Evolutionary conservation across 495 filamentous ascomycete genomes (phyloP).

Genomic region (Geoglossum glabrum): DNA sequence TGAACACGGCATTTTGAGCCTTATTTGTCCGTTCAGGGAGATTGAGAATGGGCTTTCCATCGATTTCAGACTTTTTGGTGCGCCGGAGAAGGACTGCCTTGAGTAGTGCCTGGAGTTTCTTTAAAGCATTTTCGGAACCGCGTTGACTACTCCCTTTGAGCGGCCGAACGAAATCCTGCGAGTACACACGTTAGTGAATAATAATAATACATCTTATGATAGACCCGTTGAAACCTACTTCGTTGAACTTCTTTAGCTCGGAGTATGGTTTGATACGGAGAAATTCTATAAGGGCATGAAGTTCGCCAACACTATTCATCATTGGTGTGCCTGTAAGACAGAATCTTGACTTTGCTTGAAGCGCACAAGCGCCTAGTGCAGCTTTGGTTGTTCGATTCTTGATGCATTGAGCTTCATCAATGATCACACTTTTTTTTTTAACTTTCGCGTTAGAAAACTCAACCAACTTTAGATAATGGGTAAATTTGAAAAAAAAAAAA

Average conservation of each 20-base stretch:
- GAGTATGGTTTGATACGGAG: conserved; percentile 66
- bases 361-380: conserved; percentile 36
- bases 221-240: conserved; percentile 21
- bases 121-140: conserved; percentile 33
- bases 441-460: no score
- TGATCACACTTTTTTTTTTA: conserved; percentile 37
- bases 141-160: conserved; percentile 25
- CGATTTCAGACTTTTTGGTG: conserved; percentile 64
- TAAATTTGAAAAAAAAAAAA: not conserved
- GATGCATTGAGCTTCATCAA: conserved; percentile 89
- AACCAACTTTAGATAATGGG: not conserved
- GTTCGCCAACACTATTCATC: conserved; percentile 71
- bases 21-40: conserved; percentile 52
- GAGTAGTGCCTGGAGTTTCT: conserved; percentile 55
- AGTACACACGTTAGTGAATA: conserved; percentile 15
- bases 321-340: conserved; percentile 90
- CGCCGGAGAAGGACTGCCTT: conserved; percentile 74
- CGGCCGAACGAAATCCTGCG: conserved; percentile 29
- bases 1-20: conserved; percentile 49
- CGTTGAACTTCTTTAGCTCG: conserved; percentile 38
- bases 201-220: conserved; percentile 5
- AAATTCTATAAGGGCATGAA: conserved; percentile 70
- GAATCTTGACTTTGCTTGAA: conserved; percentile 49
- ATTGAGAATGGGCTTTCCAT: conserved; percentile 64
- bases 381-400: conserved; percentile 62